Conservation (phyloP, 2,329 filamentous ascomycete species). For the Trematosphaeria pertusa region DNA sequence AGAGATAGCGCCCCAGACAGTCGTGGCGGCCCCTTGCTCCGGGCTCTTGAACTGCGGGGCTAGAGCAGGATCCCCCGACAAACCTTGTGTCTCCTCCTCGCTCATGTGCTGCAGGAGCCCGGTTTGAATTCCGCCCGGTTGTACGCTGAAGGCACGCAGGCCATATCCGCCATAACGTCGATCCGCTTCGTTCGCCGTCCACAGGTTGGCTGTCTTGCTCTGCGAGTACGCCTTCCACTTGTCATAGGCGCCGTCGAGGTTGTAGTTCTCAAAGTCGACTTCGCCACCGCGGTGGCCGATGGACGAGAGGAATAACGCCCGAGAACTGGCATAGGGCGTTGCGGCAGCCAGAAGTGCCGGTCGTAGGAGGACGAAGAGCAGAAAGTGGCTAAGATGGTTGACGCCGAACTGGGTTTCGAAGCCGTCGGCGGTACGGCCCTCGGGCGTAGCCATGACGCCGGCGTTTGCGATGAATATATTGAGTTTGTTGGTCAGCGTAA, state of each 20-base stretch:
- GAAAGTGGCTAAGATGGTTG: slow-evolving; percentile 58
- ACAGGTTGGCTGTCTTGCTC: slow-evolving; percentile 56
- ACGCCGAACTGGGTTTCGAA: slow-evolving; percentile 51
- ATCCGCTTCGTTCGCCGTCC: slow-evolving; percentile 17
- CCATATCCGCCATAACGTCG: slow-evolving; percentile 12
- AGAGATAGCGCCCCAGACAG: neutral
- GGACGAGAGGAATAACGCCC: slow-evolving; percentile 50
- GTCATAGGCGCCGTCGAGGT: slow-evolving; percentile 38
- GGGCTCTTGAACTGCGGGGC: neutral
- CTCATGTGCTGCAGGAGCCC: neutral
- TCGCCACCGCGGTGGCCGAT: slow-evolving; percentile 44
- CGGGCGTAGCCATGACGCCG: slow-evolving; percentile 51
- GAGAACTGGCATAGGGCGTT: slow-evolving; percentile 11
- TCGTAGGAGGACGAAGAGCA: slow-evolving; percentile 35
- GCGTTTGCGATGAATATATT: slow-evolving; percentile 55
- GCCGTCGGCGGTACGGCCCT: slow-evolving; percentile 46
- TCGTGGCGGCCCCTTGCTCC: neutral
- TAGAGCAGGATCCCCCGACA: neutral
- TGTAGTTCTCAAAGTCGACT: slow-evolving; percentile 50
- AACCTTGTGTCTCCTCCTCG: neutral
- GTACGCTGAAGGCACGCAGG: slow-evolving; percentile 11
- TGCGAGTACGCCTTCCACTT: slow-evolving; percentile 17
- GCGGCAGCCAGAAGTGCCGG: neutral
- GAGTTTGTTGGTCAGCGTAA: slow-evolving; percentile 25
- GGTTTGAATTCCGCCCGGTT: neutral